Base-by-base conservation (phyloP, 306 rosid genomes). In the Vachellia collinsii region DNA sequence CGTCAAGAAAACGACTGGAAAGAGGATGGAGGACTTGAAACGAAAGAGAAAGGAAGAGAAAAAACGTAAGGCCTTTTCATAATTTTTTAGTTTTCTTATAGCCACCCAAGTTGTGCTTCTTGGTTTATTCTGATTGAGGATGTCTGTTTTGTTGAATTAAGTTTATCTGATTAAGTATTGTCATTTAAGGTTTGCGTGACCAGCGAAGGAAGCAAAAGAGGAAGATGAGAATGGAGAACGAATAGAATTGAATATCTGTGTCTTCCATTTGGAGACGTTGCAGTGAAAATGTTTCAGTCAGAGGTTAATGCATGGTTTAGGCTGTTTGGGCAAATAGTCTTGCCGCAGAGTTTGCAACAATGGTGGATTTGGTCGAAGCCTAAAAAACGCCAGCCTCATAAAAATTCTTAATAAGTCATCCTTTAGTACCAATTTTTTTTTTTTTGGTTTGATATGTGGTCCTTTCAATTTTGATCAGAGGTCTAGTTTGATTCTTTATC, bases 41-140 rank as follows among this genome's bases (percentile, higher is more conserved):
- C 88, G 91, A 75, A 93, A 90, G 87, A 88, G 93, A 81, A 95
- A 91, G 85, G 89, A 87, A 25, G 97, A 95, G 88, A 93, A 95
- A 82, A 93, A 74, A 83, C 89, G 99, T 93, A 90, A 9, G 41
- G 41, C 37, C 37, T 3, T 44, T 70, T 11, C 34, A 42, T 41
- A 19, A 43, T 41, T 9, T 39, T 39, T 68, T n/a, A 68, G 3
- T 67, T 41, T 65, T 39, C 44, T 34, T 0, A 23, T 79, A 75
- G 75, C 58, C 69, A 42, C 36, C 70, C 16, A n/a, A 6, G 10
- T 53, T 53, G 8, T 51, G 20, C 22, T 16, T 51, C 10, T 8
- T 43, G 10, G 29, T 73, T 65, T 41, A 34, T 1, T 16, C 20
- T 1, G 5, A 41, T 19, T 16, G 22, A 20, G 14, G 25, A 65